Evolutionary conservation across 306 rosid genomes (phyloP).

Genomic region (Prunus padus): DNA sequence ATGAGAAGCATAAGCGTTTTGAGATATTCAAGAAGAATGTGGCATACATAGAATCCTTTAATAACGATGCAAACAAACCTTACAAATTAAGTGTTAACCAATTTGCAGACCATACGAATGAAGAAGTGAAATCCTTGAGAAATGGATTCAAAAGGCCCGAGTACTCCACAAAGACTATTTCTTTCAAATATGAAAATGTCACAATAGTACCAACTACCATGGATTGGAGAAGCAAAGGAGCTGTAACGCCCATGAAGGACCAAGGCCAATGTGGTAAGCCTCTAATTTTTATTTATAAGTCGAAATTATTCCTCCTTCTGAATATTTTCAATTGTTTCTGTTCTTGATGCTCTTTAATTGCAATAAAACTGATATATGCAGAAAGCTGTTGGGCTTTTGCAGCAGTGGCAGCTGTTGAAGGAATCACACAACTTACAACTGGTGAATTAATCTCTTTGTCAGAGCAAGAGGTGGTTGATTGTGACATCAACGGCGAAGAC

Average conservation of each 20-base stretch:
- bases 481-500: slow-evolving; percentile 37
- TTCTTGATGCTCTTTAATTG: not conserved
- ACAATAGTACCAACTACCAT: slow-evolving; percentile 23
- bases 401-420: slow-evolving; percentile 47
- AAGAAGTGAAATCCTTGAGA: slow-evolving; percentile 38
- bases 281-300: not conserved
- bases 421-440: slow-evolving; percentile 22
- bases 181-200: slow-evolving; percentile 41
- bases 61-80: slow-evolving; percentile 30
- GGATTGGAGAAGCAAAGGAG: slow-evolving; percentile 50
- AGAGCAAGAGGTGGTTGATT: slow-evolving; percentile 48
- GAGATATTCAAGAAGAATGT: slow-evolving; percentile 38
- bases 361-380: not conserved
- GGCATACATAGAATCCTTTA: slow-evolving; percentile 32
- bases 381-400: slow-evolving; percentile 50
- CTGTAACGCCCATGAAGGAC: slow-evolving; percentile 45
- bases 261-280: slow-evolving; percentile 47
- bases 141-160: slow-evolving; percentile 45
- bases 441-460: slow-evolving; percentile 35
- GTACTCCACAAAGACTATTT: slow-evolving; percentile 26
- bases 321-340: not conserved
- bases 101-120: slow-evolving; percentile 43
- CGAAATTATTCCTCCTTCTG: not conserved
- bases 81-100: slow-evolving; percentile 33
- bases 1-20: slow-evolving; percentile 35